Evolutionary conservation across 805 yeast genomes (phyloP), one percentile per base, ranked within the genome.

Genomic region (Barnettozyma vustinii): DNA sequence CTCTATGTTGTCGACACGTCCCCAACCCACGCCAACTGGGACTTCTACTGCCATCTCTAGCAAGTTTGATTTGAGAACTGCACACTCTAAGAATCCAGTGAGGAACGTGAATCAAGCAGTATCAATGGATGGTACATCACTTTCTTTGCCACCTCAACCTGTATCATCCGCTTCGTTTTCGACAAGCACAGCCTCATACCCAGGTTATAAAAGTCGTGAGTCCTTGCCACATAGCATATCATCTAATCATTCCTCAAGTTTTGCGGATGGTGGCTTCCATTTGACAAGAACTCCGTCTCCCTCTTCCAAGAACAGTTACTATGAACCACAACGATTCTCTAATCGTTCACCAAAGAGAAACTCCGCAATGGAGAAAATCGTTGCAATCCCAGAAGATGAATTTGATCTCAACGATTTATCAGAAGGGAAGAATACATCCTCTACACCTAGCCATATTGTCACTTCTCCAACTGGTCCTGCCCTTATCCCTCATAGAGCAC

Each of bases 401-500:
- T 26, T 39, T 27, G 30, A 23, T 13, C 21, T 18, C 5, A 18
- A 2, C 23, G 13, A 7, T 18, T n/a, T 30, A 23, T 10, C 26
- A 21, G 15, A 21, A 20, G 13, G 26, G 25, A 12, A 26, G 3
- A 15, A 7, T 30, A 3, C 16, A 13, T 15, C 16, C 3, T n/a
- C 33, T 15, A 4, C 16, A 13, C 33, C n/a, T 30, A 13, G 7
- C 4, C n/a, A 30, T 4, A 12, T 13, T 26, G 13, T 40, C 43
- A 25, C 5, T 4, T 26, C 43, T 16, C 33, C 23, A 26, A 13
- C 18, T 13, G 27, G 16, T 15, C 30, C 27, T n/a, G 20, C 16
- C 7, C 15, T 40, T 9, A 20, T 47, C 6, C 47, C 50, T 8
- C 45, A 43, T 16, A 37, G 50, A 13, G 47, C 46, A 6, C 47